A percentile compares a stretch with the other conserved stretches of the same genome.
phyloP scores from a whole-genome alignment of 2,329 filamentous ascomycete genomes.

The Boeremia lycopersici region DNA sequence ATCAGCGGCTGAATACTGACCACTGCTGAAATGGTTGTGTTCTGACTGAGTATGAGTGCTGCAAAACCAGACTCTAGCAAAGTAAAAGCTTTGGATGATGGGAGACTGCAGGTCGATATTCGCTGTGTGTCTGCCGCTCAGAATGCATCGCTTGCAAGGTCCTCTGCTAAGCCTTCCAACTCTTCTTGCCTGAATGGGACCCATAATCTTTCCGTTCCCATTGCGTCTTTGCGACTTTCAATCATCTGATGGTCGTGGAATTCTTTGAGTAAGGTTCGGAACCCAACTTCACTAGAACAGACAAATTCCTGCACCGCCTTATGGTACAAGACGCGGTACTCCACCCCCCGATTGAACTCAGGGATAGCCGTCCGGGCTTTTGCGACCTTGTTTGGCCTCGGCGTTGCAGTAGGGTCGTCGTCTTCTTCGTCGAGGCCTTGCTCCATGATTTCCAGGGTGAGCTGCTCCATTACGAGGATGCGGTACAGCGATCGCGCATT shows the following conservation, averaged over 20 bases:
- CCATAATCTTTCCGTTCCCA: conserved; percentile 84
- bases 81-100: too few relatives aligned
- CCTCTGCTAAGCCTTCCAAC: conserved; percentile 86
- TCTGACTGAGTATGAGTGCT: too few relatives aligned
- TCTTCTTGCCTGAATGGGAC: conserved; percentile 88
- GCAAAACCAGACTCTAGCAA: too few relatives aligned
- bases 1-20: too few relatives aligned
- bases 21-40: too few relatives aligned
- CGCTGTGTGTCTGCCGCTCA: conserved; percentile 21
- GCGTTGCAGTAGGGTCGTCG: conserved; percentile 23
- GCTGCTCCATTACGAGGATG: conserved; percentile 81
- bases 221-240: conserved; percentile 80
- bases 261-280: conserved; percentile 92
- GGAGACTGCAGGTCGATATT: neutral
- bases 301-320: conserved; percentile 97
- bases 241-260: conserved; percentile 99
- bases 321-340: conserved; percentile 90
- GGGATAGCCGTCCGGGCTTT: conserved; percentile 32
- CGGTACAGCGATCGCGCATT: conserved; percentile 89
- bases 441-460: conserved; percentile 67
- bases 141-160: conserved; percentile 55
- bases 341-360: conserved; percentile 66
- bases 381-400: conserved; percentile 32
- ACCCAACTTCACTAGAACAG: conserved; percentile 94
- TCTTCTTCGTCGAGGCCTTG: conserved; percentile 35